These are phyloP conservation scores for Sugiyamaella paludigena DNA, from an alignment of 1,139 yeast species.

Conservation along the genomic window DNA sequence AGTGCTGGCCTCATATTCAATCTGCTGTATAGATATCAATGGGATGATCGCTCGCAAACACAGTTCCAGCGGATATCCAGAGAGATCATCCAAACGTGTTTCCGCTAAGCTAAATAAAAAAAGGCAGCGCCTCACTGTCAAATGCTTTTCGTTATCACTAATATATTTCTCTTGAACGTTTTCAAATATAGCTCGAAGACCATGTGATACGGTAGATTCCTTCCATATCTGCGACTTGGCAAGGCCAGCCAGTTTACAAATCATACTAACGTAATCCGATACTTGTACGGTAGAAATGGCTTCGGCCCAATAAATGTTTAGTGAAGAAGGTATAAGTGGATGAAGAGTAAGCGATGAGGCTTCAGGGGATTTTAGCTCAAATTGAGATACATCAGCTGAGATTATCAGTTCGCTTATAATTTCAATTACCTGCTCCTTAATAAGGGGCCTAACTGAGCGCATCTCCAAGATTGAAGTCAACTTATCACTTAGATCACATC, in stretches of 20 bases:
- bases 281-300: no score
- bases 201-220: no score
- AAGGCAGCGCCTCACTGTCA: slow-evolving; percentile 13
- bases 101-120: slow-evolving; percentile 10
- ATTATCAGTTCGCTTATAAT: slow-evolving; percentile 2
- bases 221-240: no score
- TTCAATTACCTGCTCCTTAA: slow-evolving; percentile 7
- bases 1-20: slow-evolving; percentile 10
- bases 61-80: slow-evolving; percentile 19
- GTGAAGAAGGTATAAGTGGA: no score
- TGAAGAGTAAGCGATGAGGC: no score
- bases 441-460: background rate
- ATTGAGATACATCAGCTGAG: slow-evolving; percentile 4
- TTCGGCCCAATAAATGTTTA: no score
- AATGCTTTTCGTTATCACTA: slow-evolving; percentile 12
- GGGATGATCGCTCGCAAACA: slow-evolving; percentile 16
- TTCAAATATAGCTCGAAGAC: background rate
- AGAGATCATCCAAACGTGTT: background rate
- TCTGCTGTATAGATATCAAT: slow-evolving; percentile 5
- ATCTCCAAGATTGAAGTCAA: background rate
- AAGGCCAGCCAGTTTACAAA: no score
- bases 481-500: no score
- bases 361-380: background rate
- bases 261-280: no score
- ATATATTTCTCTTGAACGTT: background rate